Conservation (phyloP, 768 basidiomycete genomes). For the Nidularia sp. region DNA sequence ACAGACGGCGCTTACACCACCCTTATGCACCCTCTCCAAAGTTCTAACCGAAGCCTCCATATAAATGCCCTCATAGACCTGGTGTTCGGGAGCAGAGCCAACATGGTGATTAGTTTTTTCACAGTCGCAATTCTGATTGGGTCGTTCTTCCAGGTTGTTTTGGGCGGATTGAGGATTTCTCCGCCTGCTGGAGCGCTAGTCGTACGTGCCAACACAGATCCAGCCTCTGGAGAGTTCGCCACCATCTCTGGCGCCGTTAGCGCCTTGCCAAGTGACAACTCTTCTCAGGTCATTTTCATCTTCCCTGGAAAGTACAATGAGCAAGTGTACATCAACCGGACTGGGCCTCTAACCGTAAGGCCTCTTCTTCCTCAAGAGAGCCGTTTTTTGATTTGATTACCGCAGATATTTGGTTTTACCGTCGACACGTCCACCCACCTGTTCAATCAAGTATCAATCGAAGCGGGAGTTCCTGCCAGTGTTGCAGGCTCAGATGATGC, state of each 20-base stretch:
- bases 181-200: slow-evolving; percentile 31
- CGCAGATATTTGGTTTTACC: slow-evolving; percentile 41
- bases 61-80: no score
- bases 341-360: slow-evolving; percentile 27
- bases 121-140: no score
- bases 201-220: slow-evolving; percentile 24
- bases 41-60: no score
- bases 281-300: slow-evolving; percentile 29
- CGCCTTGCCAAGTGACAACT: slow-evolving; percentile 27
- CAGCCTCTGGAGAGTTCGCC: slow-evolving; percentile 23
- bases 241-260: slow-evolving; percentile 28
- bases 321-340: slow-evolving; percentile 29
- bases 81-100: no score
- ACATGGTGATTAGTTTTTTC: no score
- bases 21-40: no score
- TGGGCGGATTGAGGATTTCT: slow-evolving; percentile 22
- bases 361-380: neutral
- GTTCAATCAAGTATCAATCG: slow-evolving; percentile 35
- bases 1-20: no score
- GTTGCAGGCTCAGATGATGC: slow-evolving; percentile 41
- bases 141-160: slow-evolving; percentile 2
- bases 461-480: slow-evolving; percentile 27
- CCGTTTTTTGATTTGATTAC: no score
- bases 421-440: slow-evolving; percentile 31
- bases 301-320: slow-evolving; percentile 35